Evolutionary conservation across 305 asterid genomes (phyloP).

Genomic region (Ilex paraguariensis): DNA sequence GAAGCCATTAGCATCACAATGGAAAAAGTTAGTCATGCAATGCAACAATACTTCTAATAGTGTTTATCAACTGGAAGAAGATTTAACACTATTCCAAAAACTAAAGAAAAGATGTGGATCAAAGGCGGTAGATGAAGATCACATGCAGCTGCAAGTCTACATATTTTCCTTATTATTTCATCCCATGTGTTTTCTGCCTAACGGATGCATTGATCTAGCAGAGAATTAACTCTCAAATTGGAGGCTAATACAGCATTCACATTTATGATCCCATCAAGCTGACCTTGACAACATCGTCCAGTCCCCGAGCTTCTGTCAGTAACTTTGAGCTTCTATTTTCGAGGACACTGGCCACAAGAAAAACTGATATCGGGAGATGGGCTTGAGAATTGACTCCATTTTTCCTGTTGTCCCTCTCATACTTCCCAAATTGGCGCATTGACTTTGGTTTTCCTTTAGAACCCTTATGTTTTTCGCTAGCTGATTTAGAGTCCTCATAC

Average conservation of each 20-base stretch:
- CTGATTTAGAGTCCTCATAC: constrained; percentile 57
- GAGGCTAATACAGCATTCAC: neutral
- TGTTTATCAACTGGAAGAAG: too few species aligned
- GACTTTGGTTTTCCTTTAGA: constrained; percentile 61
- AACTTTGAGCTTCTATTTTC: constrained; percentile 18
- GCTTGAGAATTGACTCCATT: constrained; percentile 30
- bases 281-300: constrained; percentile 25
- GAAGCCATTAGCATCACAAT: too few species aligned
- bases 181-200: neutral
- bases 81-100: too few species aligned
- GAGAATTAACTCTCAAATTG: neutral
- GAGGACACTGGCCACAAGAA: constrained; percentile 21
- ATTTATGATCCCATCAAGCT: neutral
- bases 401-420: constrained; percentile 63
- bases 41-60: too few species aligned
- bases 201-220: too few species aligned
- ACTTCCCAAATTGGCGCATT: constrained; percentile 59
- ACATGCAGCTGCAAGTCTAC: neutral
- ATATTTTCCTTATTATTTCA: neutral
- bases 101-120: neutral
- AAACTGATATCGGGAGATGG: constrained; percentile 21
- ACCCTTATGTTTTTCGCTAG: constrained; percentile 47
- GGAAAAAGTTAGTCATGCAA: too few species aligned
- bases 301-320: constrained; percentile 21
- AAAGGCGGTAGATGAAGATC: neutral